Conservation (phyloP, 2,329 filamentous ascomycete species). For the Periconia macrospinosa region DNA sequence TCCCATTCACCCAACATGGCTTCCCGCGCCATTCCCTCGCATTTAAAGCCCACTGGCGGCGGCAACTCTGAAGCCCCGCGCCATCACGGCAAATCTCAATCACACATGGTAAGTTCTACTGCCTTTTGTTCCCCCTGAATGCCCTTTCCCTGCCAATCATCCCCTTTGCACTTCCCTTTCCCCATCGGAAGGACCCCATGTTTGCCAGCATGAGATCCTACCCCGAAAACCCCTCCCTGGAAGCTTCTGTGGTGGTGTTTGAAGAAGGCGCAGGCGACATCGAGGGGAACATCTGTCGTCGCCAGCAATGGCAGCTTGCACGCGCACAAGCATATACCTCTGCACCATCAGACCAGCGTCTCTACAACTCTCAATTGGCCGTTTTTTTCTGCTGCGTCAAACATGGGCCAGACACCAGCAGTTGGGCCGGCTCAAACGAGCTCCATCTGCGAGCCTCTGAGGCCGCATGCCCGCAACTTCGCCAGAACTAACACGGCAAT, state of each 20-base stretch:
- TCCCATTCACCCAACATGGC: constrained; percentile 60
- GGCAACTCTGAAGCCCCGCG: constrained; percentile 59
- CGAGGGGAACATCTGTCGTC: no score
- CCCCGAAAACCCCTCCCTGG: no score
- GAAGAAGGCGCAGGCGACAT: no score
- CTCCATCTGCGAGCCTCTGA: not conserved
- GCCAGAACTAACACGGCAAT: constrained; percentile 2
- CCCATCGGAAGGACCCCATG: not conserved
- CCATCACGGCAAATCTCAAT: constrained; percentile 83
- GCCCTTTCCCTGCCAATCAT: not conserved
- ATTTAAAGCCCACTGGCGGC: constrained; percentile 69
- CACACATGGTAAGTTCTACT: constrained; percentile 72
- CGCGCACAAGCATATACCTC: no score
- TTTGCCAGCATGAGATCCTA: no score
- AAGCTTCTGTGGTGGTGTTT: no score
- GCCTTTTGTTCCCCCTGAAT: constrained; percentile 2
- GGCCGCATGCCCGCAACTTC: not conserved
- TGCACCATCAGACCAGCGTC: not conserved
- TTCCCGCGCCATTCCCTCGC: constrained; percentile 73
- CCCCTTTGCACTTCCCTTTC: not conserved
- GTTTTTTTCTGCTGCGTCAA: not conserved
- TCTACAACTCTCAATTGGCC: not conserved
- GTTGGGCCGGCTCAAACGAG: no score
- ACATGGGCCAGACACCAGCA: not conserved
- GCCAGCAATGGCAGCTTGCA: no score